Evolutionary conservation across 2,329 filamentous ascomycete species (phyloP), one percentile per base, ranked within the genome.

Genomic region (Talaromyces sp.): DNA sequence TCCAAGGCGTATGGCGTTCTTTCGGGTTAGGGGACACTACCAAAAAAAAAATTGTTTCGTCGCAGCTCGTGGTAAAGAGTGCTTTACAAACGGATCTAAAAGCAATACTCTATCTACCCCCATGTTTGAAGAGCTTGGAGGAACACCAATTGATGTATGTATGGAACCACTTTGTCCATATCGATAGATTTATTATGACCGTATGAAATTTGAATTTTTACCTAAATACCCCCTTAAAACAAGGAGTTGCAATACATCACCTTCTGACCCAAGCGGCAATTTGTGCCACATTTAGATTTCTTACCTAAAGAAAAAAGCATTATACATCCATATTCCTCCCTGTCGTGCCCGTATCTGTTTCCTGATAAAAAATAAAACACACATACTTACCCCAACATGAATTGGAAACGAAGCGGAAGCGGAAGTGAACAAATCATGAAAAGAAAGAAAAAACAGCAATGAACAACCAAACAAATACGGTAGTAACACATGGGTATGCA

Each of bases 371-470:
- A 23, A 47, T 47, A 47, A 59, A 62, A 78, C 76, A 79, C 70
- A 71, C 65, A 68, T 78, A 79, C 77, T 76, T 74, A 76, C 71
- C 74, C 70, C 60, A 62, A 72, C 70, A 75, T 61, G 64, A 64
- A 65, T 67, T 57, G 61, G 63, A 63, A 52, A 68, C 56, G 63
- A 58, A 62, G 50, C 64, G 59, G 56, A 60, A 64, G 47, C 18
- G 12, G 18, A 28, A 31, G 12, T 31, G 64, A 18, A 47, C 44
- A 47, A 8, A 27, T 47, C 10, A 27, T 27, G n/a, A 42, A 18
- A n/a, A 42, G 18, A 60, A 65, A 53, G 55, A 54, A 62, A 23
- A 66, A 40, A 36, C 59, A 65, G 66, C 57, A 69, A 68, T 63
- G 62, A 52, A 69, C 72, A 68, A 70, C 68, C 61, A 68, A 70